Evolutionary conservation across 2,329 filamentous ascomycete genomes (phyloP), one percentile per base, ranked within the genome.

Genomic region (Basipetospora sp.): DNA sequence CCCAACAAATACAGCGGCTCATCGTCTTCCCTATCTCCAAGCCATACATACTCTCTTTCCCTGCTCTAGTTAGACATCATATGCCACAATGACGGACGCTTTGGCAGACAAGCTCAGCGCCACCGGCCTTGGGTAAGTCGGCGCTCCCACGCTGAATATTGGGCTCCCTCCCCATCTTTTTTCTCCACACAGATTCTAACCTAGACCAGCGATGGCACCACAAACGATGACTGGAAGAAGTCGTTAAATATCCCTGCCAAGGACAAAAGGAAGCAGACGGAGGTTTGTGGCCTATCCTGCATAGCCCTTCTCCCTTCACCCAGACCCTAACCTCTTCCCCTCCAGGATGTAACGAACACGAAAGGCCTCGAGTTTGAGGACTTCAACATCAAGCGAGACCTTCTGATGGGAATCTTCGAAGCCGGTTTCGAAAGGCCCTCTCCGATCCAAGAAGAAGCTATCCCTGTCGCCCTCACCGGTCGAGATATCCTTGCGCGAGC

Each of bases 321-420:
- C 10, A 13, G 31, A 18, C 16, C 16, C 38, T 43, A 32, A 22
- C 31, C 40, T 17, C 44, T 35, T 50, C n/a, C 28, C 30, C 29
- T 43, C 3, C 45, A 93, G 82, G 90, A 98, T 81, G 92, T 98
- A 44, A 96, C 88, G 41, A 87, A 86, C 51, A 98, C 88, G 22
- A 96, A 94, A 65, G 90, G 90, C 43, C 70, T 98, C 44, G 90
- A 98, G 50, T 98, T 94, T 54, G 92, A 98, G 61, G 84, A 96
- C 48, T 94, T 98, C 57, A 82, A 81, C 47, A 79, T 98, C 50
- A 94, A 93, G 67, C 74, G 90, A 55, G 84, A 94, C 56, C 67
- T 98, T 43, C 75, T 98, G 64, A 98, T 96, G 88, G 90, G 90
- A 44, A 96, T 98, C 48, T 98, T 96, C 59, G 90, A 98, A 65